Evolutionary conservation across 2,329 filamentous ascomycete species (phyloP), one percentile per base, ranked within the genome.

Genomic region (Fusarium palustre): DNA sequence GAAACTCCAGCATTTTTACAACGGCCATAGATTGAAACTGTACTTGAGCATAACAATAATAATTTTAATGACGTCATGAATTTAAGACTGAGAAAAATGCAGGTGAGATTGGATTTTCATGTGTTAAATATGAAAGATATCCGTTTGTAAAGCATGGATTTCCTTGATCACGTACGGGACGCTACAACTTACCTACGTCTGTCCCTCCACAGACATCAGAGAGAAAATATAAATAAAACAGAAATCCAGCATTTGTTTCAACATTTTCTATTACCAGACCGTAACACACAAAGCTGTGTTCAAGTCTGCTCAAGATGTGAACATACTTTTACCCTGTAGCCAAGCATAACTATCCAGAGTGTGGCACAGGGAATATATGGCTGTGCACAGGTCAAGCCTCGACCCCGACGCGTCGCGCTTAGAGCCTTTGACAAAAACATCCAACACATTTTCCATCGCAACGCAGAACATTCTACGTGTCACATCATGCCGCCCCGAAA

Each of bases 401-500:
- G 28, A 7, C 18, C 1, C 8, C 8, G 30, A 39, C 62, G 62
- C 62, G 60, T 64, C 61, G 59, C 61, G 59, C 22, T 2, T 18
- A 18, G 34, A 1, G 20, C 12, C 12, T 28, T 11, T 24, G 15
- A 28, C 4, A 1, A 0, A 48, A 20, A 16, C 11, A 24, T 30
- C 34, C 3, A 28, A 39, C 43, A 18, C n/a, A 24, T 11, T 47
- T 36, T 2, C 12, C n/a, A 24, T 15, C 10, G 1, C 5, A 16
- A 36, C n/a, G 31, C 18, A 31, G 3, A 42, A 33, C 0, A n/a
- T 15, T 4, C 13, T 8, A 24, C 7, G 20, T 6, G 24, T n/a
- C 28, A 25, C 48, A 48, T 16, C 5, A 52, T 74, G 72, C 66
- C 72, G 0, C 62, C 70, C 16, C 33, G 64, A 16, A 74, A 74